Evolutionary conservation across 2,329 filamentous ascomycete genomes (phyloP).

Genomic region (Cladophialophora chaetospira): DNA sequence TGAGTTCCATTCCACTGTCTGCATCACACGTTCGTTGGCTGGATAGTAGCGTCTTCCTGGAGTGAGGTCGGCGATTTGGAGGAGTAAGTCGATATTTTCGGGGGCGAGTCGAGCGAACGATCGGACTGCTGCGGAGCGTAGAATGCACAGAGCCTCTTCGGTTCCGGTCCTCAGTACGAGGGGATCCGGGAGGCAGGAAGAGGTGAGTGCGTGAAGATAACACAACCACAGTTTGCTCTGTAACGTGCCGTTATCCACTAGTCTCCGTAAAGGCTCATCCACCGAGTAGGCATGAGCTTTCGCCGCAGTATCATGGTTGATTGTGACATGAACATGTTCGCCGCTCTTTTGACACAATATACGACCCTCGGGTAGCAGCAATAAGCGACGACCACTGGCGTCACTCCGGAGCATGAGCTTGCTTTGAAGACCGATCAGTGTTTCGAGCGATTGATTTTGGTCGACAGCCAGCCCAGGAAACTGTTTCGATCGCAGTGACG

Average conservation of each 20-base stretch:
- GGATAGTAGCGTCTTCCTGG: constrained; percentile 1
- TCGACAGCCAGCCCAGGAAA: constrained; percentile 42
- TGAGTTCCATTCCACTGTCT: constrained; percentile 48
- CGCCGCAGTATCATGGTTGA: not conserved
- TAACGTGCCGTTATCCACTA: constrained; percentile 28
- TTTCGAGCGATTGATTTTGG: constrained; percentile 47
- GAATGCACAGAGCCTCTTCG: constrained; percentile 36
- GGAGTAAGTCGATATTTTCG: not conserved
- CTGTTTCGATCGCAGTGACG: constrained; percentile 2
- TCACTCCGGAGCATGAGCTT: constrained; percentile 51
- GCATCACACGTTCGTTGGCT: constrained; percentile 45
- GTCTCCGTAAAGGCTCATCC: constrained; percentile 27
- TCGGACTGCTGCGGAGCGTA: constrained; percentile 22
- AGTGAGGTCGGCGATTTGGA: not conserved
- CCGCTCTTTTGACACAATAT: not conserved
- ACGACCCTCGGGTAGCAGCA: not conserved
- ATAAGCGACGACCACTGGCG: constrained; percentile 1
- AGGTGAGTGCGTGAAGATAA: constrained; percentile 44
- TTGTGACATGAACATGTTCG: not conserved
- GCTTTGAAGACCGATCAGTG: constrained; percentile 53
- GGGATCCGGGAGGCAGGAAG: constrained; percentile 39
- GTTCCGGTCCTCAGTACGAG: constrained; percentile 39
- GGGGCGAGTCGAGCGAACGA: not conserved
- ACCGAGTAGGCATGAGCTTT: constrained; percentile 27
- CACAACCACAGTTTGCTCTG: constrained; percentile 32